A percentile compares a stretch with the other conserved stretches of the same genome.
Conservation (phyloP, 768 basidiomycete genomes). For the Cyathus striatus region DNA sequence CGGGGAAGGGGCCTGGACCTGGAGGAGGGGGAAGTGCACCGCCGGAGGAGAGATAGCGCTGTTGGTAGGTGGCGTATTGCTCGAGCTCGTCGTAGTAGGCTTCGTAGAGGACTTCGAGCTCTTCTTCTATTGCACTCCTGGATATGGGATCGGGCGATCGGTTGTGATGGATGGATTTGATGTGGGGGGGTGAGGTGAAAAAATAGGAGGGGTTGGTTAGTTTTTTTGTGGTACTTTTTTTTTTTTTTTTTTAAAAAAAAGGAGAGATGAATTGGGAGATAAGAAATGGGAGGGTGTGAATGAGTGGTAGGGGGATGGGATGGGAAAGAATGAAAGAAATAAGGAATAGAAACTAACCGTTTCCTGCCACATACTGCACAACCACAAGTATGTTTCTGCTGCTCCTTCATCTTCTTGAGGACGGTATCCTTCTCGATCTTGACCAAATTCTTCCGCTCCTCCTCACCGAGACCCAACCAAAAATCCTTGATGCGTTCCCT, state of each 20-base stretch:
- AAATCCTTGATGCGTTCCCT: constrained; percentile 97
- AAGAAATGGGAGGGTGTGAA: no score
- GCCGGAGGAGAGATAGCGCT: constrained; percentile 89
- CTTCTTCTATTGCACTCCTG: constrained; percentile 97
- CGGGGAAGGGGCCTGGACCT: constrained; percentile 97
- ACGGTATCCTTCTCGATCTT: constrained; percentile 99
- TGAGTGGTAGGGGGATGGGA: no score
- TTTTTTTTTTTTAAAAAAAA: neutral
- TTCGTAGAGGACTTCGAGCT: constrained; percentile 99
- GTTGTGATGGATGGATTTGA: neutral
- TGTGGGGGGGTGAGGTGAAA: neutral
- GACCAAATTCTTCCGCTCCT: constrained; percentile 87
- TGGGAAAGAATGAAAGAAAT: constrained; percentile 16
- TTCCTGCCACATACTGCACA: constrained; percentile 97
- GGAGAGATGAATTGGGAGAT: constrained; percentile 5
- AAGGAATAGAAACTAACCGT: constrained; percentile 58
- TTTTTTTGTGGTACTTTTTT: neutral
- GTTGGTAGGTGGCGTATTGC: constrained; percentile 97
- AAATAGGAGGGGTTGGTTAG: no score
- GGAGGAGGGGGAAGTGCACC: constrained; percentile 88
- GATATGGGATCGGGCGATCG: constrained; percentile 4
- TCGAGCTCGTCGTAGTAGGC: constrained; percentile 99
- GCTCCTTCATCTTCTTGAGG: constrained; percentile 98
- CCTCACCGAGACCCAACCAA: constrained; percentile 91
- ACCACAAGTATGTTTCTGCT: constrained; percentile 93